Evolutionary conservation across 164 flowering plant species (phyloP), one percentile per base, ranked within the genome.

Genomic region (Kalanchoe fedtschenkoi): DNA sequence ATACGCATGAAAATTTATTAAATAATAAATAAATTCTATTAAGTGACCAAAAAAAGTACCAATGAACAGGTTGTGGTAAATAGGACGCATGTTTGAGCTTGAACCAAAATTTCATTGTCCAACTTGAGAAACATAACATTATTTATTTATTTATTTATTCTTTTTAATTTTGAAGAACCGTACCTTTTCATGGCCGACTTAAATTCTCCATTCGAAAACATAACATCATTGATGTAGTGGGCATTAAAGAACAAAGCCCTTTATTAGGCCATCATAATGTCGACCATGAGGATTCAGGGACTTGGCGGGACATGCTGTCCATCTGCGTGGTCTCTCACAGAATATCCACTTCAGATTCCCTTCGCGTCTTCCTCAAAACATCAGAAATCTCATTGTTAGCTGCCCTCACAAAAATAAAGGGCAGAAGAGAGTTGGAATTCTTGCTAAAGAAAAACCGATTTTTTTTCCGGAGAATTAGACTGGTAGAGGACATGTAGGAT

Each of bases 321-420:
- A n/a, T 51, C n/a, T n/a, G n/a, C n/a, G 3, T 51, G 16, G 56
- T 51, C 56, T 28, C 32, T 51, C 32, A 22, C 13, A 15, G 56
- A 51, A 51, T 51, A 51, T 51, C 56, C 56, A 51, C 26, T 10
- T 51, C 56, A 51, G 56, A 51, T 51, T 51, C 56, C 56, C 33
- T 51, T 9, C 5, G 4, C 14, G 56, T 51, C 30, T 24, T 24
- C 2, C 10, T 24, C 56, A 26, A 51, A 51, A 26, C 56, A n/a
- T 44, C 5, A 26, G n/a, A 51, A 51, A 26, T 26, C 32, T 24
- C 32, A 47, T 8, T 11, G 32, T 51, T 51, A 51, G 32, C n/a
- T n/a, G 56, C 14, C 5, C 56, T 5, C 17, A 51, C 56, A 51
- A 51, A 17, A 51, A 26, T 13, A 21, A 47, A 47, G 24, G 54